A percentile compares a stretch with the other conserved stretches of the same genome.
Evolutionary conservation across 1,284 basidiomycete genomes (phyloP).

Genomic region (Anthracocystis panici-leucophaei): DNA sequence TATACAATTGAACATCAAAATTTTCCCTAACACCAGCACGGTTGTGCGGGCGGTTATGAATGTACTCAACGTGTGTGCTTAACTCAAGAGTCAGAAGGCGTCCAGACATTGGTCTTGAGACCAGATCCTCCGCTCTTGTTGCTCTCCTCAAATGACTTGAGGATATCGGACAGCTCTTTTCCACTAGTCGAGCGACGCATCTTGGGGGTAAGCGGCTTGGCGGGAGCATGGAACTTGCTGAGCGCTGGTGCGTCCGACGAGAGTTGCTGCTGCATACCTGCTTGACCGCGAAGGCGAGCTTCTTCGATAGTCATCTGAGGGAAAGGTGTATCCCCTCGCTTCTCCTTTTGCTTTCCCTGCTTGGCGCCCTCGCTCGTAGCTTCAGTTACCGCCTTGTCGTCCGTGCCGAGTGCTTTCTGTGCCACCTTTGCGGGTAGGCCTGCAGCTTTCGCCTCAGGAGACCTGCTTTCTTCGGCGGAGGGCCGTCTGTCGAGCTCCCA

Average conservation of each 20-base stretch:
- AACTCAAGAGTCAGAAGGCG: slow-evolving; percentile 23
- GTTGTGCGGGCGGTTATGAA: not conserved
- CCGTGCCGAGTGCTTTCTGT: slow-evolving; percentile 37
- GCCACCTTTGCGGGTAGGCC: slow-evolving; percentile 25
- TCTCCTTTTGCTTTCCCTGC: slow-evolving; percentile 18
- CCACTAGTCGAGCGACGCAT: slow-evolving; percentile 53
- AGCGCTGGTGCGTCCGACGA: slow-evolving; percentile 52
- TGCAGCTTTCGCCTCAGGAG: slow-evolving; percentile 20
- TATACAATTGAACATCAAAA: too few relatives aligned
- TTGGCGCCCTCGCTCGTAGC: slow-evolving; percentile 24
- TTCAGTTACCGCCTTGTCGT: slow-evolving; percentile 45
- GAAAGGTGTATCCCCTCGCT: slow-evolving; percentile 20
- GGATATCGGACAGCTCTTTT: slow-evolving; percentile 41
- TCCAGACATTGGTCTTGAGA: slow-evolving; percentile 54
- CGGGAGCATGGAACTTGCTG: slow-evolving; percentile 57
- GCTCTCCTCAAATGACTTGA: slow-evolving; percentile 52
- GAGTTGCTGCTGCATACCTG: slow-evolving; percentile 58
- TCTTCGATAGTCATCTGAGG: slow-evolving; percentile 59
- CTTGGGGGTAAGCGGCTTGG: slow-evolving; percentile 54
- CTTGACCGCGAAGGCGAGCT: slow-evolving; percentile 52
- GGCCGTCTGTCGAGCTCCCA: slow-evolving; percentile 48
- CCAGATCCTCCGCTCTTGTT: slow-evolving; percentile 36
- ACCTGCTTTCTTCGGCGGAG: slow-evolving; percentile 31
- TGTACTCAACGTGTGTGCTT: not conserved
- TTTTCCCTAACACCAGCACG: too few relatives aligned